Evolutionary conservation across 495 filamentous ascomycete genomes (phyloP).

Genomic region (Penicillium turbatum): DNA sequence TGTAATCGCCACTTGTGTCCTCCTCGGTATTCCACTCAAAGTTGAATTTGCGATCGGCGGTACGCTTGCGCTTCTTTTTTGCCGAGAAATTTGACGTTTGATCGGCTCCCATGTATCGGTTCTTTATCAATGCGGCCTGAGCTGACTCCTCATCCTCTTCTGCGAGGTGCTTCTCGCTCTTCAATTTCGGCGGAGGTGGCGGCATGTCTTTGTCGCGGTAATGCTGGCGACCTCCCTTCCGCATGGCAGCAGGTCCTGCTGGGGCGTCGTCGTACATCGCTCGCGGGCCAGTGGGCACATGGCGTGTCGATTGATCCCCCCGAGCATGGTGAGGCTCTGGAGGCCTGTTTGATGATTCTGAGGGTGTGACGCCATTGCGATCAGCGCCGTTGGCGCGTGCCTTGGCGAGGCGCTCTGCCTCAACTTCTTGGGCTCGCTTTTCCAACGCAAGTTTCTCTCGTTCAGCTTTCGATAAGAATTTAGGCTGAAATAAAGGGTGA

Average conservation of each 20-base stretch:
- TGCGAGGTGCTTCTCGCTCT: slow-evolving; percentile 51
- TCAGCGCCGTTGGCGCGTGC: slow-evolving; percentile 30
- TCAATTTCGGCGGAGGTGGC: slow-evolving; percentile 45
- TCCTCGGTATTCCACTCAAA: slow-evolving; percentile 98
- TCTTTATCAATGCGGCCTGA: slow-evolving; percentile 71
- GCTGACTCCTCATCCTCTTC: slow-evolving; percentile 59
- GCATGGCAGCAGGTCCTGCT: slow-evolving; percentile 52
- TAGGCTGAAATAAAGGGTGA: slow-evolving; percentile 55
- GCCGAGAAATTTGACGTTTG: slow-evolving; percentile 85
- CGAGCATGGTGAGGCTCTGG: slow-evolving; percentile 8
- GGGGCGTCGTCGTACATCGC: slow-evolving; percentile 61
- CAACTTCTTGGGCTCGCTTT: slow-evolving; percentile 79
- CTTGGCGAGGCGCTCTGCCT: slow-evolving; percentile 53
- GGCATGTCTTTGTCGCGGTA: slow-evolving; percentile 53
- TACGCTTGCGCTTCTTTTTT: slow-evolving; percentile 92
- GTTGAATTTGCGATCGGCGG: slow-evolving; percentile 96
- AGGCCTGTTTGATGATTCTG: not conserved
- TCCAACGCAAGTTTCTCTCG: slow-evolving; percentile 82
- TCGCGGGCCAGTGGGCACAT: slow-evolving; percentile 73
- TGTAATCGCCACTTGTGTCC: slow-evolving; percentile 87
- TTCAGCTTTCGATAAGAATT: slow-evolving; percentile 87
- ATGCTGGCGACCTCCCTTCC: slow-evolving; percentile 38
- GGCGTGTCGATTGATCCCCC: not conserved
- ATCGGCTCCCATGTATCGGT: slow-evolving; percentile 90
- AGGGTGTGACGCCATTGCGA: slow-evolving; percentile 17